Conservation (phyloP, 2,329 filamentous ascomycete species). For the Venturia aucupariae region DNA sequence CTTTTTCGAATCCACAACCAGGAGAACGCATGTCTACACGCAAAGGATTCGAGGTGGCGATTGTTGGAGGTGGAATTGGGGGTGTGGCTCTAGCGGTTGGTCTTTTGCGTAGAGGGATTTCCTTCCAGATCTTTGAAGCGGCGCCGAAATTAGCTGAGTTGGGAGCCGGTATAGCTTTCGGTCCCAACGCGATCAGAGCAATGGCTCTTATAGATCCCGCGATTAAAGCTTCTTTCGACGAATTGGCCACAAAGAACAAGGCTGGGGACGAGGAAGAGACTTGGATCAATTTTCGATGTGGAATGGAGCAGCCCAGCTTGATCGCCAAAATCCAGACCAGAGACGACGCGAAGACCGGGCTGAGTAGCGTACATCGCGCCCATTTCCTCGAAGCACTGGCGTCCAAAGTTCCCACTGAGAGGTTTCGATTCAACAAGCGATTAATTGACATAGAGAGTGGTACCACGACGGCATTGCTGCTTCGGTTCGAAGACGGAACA, state of each 20-base stretch:
- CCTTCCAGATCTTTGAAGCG: not conserved
- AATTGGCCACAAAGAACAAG: not conserved
- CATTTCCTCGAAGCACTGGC: not conserved
- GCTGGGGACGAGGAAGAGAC: not conserved
- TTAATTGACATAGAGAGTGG: not conserved
- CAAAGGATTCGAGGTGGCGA: too few relatives aligned
- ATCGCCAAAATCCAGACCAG: not conserved
- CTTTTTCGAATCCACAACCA: too few relatives aligned
- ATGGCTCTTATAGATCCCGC: not conserved
- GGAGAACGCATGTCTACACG: too few relatives aligned
- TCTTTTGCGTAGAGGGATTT: not conserved
- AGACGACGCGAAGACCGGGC: not conserved
- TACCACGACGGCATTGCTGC: not conserved
- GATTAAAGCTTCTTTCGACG: not conserved
- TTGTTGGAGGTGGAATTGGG: too few relatives aligned
- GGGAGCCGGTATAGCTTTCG: not conserved
- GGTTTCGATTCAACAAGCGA: not conserved
- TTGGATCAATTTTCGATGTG: not conserved
- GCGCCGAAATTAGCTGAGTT: not conserved
- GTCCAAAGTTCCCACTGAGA: not conserved
- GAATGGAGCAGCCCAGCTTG: not conserved
- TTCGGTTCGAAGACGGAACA: constrained; percentile 34
- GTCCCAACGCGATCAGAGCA: not conserved
- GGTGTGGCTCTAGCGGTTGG: too few relatives aligned
- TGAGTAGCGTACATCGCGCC: not conserved